A percentile compares a stretch with the other conserved stretches of the same genome.
Evolutionary conservation across 78 protist genomes (phyloP).

Genomic region (Tieghemostelium lacteum): DNA sequence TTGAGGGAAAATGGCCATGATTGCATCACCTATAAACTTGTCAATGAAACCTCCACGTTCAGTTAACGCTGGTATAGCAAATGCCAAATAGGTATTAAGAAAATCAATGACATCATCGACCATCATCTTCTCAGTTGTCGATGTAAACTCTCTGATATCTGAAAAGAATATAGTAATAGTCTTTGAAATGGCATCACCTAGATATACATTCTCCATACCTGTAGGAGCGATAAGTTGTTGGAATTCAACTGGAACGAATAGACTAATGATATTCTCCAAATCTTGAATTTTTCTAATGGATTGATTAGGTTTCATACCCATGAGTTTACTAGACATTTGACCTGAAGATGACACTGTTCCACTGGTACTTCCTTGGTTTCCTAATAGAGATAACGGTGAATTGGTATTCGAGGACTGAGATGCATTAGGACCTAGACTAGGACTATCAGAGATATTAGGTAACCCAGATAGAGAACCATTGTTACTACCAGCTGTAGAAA

Average conservation of each 20-base stretch:
- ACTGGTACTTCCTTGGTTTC: neutral
- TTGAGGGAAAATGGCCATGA: constrained; percentile 75
- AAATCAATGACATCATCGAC: constrained; percentile 77
- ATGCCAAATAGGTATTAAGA: constrained; percentile 73
- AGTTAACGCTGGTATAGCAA: constrained; percentile 63
- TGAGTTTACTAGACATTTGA: neutral
- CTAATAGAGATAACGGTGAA: too few species aligned
- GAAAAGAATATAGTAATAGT: constrained; percentile 69
- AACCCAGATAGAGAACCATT: neutral
- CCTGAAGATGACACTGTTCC: constrained; percentile 1
- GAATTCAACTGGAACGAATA: constrained; percentile 72
- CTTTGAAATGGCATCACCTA: constrained; percentile 73
- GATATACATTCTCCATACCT: constrained; percentile 73
- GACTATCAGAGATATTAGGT: neutral
- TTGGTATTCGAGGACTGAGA: too few species aligned
- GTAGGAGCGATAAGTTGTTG: constrained; percentile 75
- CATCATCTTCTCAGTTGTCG: constrained; percentile 76
- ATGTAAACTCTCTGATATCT: constrained; percentile 81
- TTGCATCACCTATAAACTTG: constrained; percentile 82
- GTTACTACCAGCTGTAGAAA: neutral
- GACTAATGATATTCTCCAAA: constrained; percentile 49
- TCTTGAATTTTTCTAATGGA: constrained; percentile 45
- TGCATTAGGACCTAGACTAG: too few species aligned
- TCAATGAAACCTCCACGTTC: constrained; percentile 78
- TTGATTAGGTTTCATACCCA: neutral